Conservation (phyloP, 768 basidiomycete genomes). For the Sporobolomyces roseus region DNA sequence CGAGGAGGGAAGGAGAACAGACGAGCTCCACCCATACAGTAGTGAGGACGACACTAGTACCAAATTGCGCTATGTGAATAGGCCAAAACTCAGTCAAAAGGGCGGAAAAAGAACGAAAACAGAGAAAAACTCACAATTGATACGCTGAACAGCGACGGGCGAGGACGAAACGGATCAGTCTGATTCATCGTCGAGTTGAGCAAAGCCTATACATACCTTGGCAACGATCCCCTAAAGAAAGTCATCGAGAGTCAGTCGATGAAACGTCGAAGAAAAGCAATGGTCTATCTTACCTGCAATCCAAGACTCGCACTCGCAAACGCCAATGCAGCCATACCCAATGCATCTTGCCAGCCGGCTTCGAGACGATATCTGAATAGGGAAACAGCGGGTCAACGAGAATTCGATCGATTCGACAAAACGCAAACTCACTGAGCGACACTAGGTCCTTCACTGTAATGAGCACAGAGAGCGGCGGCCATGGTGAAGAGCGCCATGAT, state of each 20-base stretch:
- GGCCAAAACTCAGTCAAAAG: slow-evolving; percentile 41
- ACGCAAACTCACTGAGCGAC: slow-evolving; percentile 20
- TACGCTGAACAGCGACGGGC: slow-evolving; percentile 3
- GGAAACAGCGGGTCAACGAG: background rate
- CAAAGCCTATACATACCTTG: slow-evolving; percentile 52
- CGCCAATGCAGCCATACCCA: slow-evolving; percentile 67
- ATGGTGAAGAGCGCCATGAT: slow-evolving; percentile 25
- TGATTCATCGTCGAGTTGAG: slow-evolving; percentile 1
- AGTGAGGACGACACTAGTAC: slow-evolving; percentile 43
- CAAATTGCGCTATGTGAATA: slow-evolving; percentile 47
- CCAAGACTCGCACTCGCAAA: slow-evolving; percentile 78
- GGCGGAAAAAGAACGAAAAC: slow-evolving; percentile 46
- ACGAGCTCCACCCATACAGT: slow-evolving; percentile 85
- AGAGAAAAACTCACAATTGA: slow-evolving; percentile 25
- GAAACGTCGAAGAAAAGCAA: background rate
- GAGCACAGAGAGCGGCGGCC: slow-evolving; percentile 43
- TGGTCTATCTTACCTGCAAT: slow-evolving; percentile 54
- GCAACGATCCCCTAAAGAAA: slow-evolving; percentile 64
- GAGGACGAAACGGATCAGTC: background rate
- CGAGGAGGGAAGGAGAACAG: slow-evolving; percentile 72
- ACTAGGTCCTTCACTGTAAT: slow-evolving; percentile 13
- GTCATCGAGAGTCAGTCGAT: background rate
- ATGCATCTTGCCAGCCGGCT: slow-evolving; percentile 66
- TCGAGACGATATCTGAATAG: slow-evolving; percentile 54
- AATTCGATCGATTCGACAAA: background rate